Base-by-base conservation (phyloP, 2,329 filamentous ascomycete species). In the Penicillium capsulatum region DNA sequence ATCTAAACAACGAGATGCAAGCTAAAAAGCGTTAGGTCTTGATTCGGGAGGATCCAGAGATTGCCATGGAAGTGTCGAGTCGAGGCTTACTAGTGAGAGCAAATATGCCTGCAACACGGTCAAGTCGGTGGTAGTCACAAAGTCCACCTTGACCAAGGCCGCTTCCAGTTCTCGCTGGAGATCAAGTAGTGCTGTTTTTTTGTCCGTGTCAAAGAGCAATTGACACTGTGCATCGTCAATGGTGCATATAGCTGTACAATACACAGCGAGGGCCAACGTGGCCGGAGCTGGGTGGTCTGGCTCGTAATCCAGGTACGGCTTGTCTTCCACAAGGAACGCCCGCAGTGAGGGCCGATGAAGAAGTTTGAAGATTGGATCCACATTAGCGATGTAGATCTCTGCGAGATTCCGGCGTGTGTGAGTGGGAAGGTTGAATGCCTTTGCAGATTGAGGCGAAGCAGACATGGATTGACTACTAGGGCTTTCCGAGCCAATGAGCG, bases 281-380 rank as follows among this genome's bases (percentile, higher is more conserved):
- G 17, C 36, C 7, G 59, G 55, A 1, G 52, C 58, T 4, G 51
- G 44, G 32, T 60, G 56, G 14, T 50, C 54, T 7, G 34, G 45
- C 17, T 52, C 46, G 39, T 64, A 64, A 29, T 59, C 48, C 4
- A 61, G 51, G 38, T 62, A 64, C 2, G 49, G 53, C 22, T 54
- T 48, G 3, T 47, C 50, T 9, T 57, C 49, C 1, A 46, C 37
- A n/a, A 64, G 33, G 20, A 50, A 58, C 2, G 47, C 48, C 20
- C 51, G 39, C 17, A 64, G 36, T 4, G 57, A 56, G 7, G 60
- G 58, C 4, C 52, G 41, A 40, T 63, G 60, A 4, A 62, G 24
- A 7, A 63, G 51, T 35, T 61, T 62, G 36, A 63, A 60, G 5
- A 60, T 34, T 3, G 60, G 60, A 34, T 64, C 57, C 10, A 63